Conservation (phyloP, 2,329 filamentous ascomycete species). For the Colletotrichum brevisporum region DNA sequence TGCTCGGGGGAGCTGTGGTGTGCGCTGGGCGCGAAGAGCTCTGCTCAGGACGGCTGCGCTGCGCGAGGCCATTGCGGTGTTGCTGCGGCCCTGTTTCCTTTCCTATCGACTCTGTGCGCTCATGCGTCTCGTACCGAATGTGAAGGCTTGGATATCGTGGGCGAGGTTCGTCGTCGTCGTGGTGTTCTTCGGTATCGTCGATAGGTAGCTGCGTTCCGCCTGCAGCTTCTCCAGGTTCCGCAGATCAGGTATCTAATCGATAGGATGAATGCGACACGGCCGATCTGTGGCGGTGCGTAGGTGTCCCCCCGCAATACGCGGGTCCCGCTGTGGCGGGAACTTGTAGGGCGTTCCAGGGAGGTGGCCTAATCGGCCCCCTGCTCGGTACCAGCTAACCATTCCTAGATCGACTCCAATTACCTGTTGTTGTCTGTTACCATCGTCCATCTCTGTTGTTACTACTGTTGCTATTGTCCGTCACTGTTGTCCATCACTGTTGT, state of each 20-base stretch:
- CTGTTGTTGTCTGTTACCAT: too few relatives aligned
- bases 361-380: not conserved
- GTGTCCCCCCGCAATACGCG: constrained; percentile 27
- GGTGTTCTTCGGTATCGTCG: too few relatives aligned
- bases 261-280: constrained; percentile 12
- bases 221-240: too few relatives aligned
- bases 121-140: not conserved
- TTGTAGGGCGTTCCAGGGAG: not conserved
- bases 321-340: constrained; percentile 32
- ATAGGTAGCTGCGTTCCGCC: too few relatives aligned
- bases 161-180: not conserved
- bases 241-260: not conserved
- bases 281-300: constrained; percentile 39
- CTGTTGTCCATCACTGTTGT: too few relatives aligned
- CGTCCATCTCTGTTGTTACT: too few relatives aligned
- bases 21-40: constrained; percentile 23
- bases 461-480: too few relatives aligned
- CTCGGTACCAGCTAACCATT: too few relatives aligned
- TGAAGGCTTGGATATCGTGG: not conserved
- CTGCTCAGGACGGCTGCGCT: constrained; percentile 25
- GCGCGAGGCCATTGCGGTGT: constrained; percentile 29
- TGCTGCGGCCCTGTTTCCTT: not conserved
- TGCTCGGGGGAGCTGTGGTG: constrained; percentile 10
- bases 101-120: not conserved
- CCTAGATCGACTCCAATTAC: too few relatives aligned